Conservation (phyloP, 1,284 basidiomycete species). For the Ustilago esculenta region DNA sequence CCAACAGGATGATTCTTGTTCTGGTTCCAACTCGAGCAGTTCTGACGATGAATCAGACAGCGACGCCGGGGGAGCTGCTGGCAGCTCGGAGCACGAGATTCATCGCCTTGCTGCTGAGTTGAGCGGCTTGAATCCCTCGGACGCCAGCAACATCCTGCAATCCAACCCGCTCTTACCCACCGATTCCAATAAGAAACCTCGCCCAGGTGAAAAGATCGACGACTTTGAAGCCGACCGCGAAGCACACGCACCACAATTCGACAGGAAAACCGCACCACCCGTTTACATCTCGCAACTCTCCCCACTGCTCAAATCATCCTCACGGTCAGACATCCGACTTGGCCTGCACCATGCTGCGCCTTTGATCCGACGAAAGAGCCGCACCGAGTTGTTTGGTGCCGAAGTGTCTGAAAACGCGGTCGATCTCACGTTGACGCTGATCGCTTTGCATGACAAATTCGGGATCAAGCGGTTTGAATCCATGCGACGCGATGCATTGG, state of each 20-base stretch:
- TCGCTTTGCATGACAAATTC: constrained; percentile 83
- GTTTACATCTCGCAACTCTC: constrained; percentile 67
- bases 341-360: constrained; percentile 44
- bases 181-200: neutral
- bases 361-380: constrained; percentile 51
- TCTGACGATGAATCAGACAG: constrained; percentile 12
- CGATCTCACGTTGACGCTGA: constrained; percentile 78
- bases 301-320: constrained; percentile 59
- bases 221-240: constrained; percentile 20
- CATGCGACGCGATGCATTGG: constrained; percentile 79
- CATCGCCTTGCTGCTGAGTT: constrained; percentile 37
- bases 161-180: neutral
- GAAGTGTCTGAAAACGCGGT: constrained; percentile 84
- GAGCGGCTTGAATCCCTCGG: constrained; percentile 14
- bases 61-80: constrained; percentile 4
- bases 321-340: constrained; percentile 24
- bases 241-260: constrained; percentile 35
- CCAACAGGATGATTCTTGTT: neutral
- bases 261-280: constrained; percentile 55
- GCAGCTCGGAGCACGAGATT: constrained; percentile 10
- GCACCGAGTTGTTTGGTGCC: constrained; percentile 6
- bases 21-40: constrained; percentile 22
- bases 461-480: constrained; percentile 81
- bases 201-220: neutral
- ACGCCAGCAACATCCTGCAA: neutral